Evolutionary conservation across 805 yeast genomes (phyloP).

Genomic region (Metschnikowia baotianmanensis): DNA sequence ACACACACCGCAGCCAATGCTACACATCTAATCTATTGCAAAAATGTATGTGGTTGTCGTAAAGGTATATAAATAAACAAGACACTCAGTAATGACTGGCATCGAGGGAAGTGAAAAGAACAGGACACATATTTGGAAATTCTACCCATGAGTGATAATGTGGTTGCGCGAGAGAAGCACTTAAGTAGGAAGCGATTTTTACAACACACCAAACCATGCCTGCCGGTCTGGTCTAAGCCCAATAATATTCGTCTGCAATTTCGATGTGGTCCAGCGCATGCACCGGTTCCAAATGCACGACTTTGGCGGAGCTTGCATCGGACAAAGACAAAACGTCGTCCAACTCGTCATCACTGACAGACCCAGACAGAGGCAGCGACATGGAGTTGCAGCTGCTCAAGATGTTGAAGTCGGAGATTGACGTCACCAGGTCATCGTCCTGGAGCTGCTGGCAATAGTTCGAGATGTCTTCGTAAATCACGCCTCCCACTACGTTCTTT

Average conservation of each 20-base stretch:
- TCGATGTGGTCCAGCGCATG: conserved; percentile 13
- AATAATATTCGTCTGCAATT: conserved; percentile 17
- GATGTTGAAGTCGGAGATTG: conserved; percentile 18
- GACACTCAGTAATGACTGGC: too few relatives aligned
- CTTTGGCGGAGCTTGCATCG: conserved; percentile 2
- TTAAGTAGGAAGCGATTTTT: too few relatives aligned
- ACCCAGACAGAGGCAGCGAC: conserved; percentile 16
- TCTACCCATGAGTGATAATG: too few relatives aligned
- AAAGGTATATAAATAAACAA: too few relatives aligned
- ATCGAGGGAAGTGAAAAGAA: too few relatives aligned
- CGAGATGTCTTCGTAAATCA: conserved; percentile 37
- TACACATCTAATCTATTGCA: too few relatives aligned
- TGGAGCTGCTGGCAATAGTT: conserved; percentile 9
- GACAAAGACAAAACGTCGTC: conserved; percentile 17
- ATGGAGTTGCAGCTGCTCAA: conserved; percentile 19
- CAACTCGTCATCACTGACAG: conserved; percentile 7
- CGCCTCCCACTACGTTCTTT: conserved; percentile 56
- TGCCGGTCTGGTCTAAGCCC: conserved; percentile 13
- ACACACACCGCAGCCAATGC: too few relatives aligned
- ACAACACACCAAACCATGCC: too few relatives aligned
- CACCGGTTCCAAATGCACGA: conserved; percentile 15
- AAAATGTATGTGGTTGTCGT: too few relatives aligned
- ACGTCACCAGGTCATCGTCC: conserved; percentile 10
- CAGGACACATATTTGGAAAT: too few relatives aligned
- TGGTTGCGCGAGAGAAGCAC: too few relatives aligned